Evolutionary conservation across 768 basidiomycete species (phyloP).

Genomic region (Naganishia kalamii): DNA sequence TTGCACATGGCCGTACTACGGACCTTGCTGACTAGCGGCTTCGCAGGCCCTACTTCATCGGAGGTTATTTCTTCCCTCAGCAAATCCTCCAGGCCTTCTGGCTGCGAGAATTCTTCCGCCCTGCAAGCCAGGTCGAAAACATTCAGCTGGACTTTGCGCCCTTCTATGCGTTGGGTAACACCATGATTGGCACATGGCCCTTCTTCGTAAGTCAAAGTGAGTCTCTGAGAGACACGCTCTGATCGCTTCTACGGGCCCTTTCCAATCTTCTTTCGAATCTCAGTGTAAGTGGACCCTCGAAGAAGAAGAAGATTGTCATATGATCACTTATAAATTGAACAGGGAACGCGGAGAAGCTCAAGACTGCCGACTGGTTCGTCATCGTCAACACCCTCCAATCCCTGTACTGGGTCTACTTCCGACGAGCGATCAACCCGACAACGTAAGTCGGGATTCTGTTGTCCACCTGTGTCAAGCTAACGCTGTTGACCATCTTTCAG

Average conservation of each 20-base stretch:
- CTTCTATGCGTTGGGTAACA: constrained; percentile 40
- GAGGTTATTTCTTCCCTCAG: constrained; percentile 39
- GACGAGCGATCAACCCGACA: constrained; percentile 27
- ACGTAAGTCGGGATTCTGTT: too few relatives aligned
- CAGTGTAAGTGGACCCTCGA: background rate
- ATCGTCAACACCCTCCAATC: constrained; percentile 40
- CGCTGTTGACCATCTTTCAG: too few relatives aligned
- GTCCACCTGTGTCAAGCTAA: too few relatives aligned
- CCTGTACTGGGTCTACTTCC: constrained; percentile 36
- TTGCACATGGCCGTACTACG: too few relatives aligned
- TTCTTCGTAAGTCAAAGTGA: constrained; percentile 34
- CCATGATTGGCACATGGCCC: constrained; percentile 39
- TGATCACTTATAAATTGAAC: too few relatives aligned
- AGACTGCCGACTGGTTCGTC: constrained; percentile 36
- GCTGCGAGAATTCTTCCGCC: constrained; percentile 35
- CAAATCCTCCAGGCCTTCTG: constrained; percentile 41
- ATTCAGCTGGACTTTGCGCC: constrained; percentile 29
- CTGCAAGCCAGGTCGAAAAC: constrained; percentile 31
- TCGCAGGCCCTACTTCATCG: constrained; percentile 39
- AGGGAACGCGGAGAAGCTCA: constrained; percentile 38
- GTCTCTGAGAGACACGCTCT: too few relatives aligned
- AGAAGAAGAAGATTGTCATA: too few relatives aligned
- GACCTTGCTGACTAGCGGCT: background rate
- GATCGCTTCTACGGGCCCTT: too few relatives aligned
- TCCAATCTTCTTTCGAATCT: background rate